These are phyloP conservation scores for Xylariaceae sp. DNA, from an alignment of 2,329 filamentous ascomycete species.

Conservation along the genomic window DNA sequence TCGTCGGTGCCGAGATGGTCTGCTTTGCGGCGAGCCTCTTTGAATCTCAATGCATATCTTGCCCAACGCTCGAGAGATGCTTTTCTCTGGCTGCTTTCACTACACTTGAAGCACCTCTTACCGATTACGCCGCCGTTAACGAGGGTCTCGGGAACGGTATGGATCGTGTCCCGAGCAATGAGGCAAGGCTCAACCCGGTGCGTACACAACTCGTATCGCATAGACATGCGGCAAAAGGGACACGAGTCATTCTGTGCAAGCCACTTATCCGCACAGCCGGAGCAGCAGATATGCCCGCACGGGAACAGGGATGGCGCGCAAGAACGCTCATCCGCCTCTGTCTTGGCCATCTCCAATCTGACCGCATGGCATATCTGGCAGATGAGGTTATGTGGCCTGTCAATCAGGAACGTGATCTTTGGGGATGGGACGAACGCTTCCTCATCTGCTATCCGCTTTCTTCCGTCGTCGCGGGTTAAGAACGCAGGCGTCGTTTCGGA, in stretches of 20 bases:
- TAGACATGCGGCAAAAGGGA: slow-evolving; percentile 31
- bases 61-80: slow-evolving; percentile 7
- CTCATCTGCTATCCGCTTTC: neutral
- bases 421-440: slow-evolving; percentile 24
- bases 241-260: slow-evolving; percentile 23
- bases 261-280: slow-evolving; percentile 28
- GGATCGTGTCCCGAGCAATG: slow-evolving; percentile 29
- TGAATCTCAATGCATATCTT: slow-evolving; percentile 9
- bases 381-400: slow-evolving; percentile 17
- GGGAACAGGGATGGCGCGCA: slow-evolving; percentile 29
- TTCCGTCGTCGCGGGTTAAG: neutral
- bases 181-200: slow-evolving; percentile 26
- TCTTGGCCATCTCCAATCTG: slow-evolving; percentile 12
- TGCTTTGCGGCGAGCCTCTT: slow-evolving; percentile 9
- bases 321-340: neutral
- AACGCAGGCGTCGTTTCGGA: no score
- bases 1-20: slow-evolving; percentile 9
- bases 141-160: slow-evolving; percentile 31
- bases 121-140: slow-evolving; percentile 28
- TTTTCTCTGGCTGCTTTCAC: slow-evolving; percentile 2
- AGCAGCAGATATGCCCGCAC: slow-evolving; percentile 33
- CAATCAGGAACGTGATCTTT: slow-evolving; percentile 25
- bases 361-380: slow-evolving; percentile 25
- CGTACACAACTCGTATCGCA: slow-evolving; percentile 28
- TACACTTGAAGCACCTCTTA: slow-evolving; percentile 15